These are phyloP conservation scores for Artemisia tridentata DNA, from an alignment of 129 eudicot genomes.

Conservation along the genomic window DNA sequence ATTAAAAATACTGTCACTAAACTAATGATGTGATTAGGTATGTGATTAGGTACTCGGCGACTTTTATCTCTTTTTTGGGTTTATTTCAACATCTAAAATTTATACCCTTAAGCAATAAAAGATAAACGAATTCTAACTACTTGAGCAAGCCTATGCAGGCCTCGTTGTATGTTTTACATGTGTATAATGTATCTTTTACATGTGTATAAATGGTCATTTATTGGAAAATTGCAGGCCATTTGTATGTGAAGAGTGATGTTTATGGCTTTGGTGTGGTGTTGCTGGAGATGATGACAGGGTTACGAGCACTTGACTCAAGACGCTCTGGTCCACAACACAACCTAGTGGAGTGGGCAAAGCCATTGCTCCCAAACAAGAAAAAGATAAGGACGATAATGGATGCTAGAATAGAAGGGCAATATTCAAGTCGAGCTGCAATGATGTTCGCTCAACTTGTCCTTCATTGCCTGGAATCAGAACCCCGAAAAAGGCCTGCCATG, in stretches of 20 bases:
- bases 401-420: slow-evolving; percentile 69
- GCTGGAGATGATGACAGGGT: slow-evolving; percentile 69
- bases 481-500: slow-evolving; percentile 68
- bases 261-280: slow-evolving; percentile 91
- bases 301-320: slow-evolving; percentile 57
- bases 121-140: background rate
- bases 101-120: background rate
- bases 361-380: slow-evolving; percentile 51
- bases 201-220: background rate
- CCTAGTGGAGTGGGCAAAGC: slow-evolving; percentile 67
- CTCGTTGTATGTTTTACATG: background rate
- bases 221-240: slow-evolving; percentile 50
- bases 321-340: slow-evolving; percentile 50
- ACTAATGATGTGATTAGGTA: too few relatives aligned
- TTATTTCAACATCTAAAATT: background rate
- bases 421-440: slow-evolving; percentile 63
- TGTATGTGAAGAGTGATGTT: slow-evolving; percentile 83
- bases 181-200: too few relatives aligned
- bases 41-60: too few relatives aligned
- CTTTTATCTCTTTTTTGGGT: background rate
- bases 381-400: slow-evolving; percentile 62
- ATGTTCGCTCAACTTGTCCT: slow-evolving; percentile 59
- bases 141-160: background rate
- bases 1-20: too few relatives aligned
- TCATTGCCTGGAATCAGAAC: slow-evolving; percentile 58